Evolutionary conservation across 2,329 filamentous ascomycete species (phyloP).

Genomic region (Macrophomina pseudophaseolina): DNA sequence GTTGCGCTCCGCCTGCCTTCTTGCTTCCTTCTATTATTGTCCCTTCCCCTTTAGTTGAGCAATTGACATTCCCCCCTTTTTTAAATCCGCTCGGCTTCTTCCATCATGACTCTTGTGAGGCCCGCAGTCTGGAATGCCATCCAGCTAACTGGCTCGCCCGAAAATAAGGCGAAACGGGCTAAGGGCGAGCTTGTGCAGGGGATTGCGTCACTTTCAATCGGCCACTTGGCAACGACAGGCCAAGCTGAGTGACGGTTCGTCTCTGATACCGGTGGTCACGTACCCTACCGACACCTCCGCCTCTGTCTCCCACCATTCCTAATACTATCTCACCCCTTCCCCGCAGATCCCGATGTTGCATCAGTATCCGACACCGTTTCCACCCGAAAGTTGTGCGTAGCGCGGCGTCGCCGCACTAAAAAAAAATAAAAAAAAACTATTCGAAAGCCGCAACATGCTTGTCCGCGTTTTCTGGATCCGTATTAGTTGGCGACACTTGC

Average conservation of each 20-base stretch:
- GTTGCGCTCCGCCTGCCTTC: background rate
- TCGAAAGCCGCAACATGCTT: background rate
- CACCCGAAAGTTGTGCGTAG: background rate
- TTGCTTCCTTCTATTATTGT: background rate
- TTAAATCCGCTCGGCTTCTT: background rate
- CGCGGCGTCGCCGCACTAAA: background rate
- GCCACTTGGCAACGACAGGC: background rate
- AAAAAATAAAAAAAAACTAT: too few relatives aligned
- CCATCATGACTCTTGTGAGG: background rate
- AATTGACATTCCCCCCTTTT: background rate
- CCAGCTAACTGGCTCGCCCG: conserved; percentile 11
- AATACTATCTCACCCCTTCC: background rate
- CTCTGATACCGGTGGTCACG: background rate
- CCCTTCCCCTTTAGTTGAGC: background rate
- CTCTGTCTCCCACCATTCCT: too few relatives aligned
- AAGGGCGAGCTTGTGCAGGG: conserved; percentile 1
- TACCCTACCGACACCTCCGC: too few relatives aligned
- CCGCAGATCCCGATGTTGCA: background rate
- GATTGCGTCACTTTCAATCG: conserved; percentile 7
- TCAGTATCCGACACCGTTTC: background rate
- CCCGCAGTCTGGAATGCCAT: background rate
- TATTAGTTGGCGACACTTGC: background rate
- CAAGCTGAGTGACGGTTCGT: background rate
- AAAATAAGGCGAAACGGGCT: conserved; percentile 8
- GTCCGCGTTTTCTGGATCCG: background rate